These are phyloP conservation scores for Wickerhamiella slavikovae DNA, from an alignment of 805 yeast genomes.

Conservation along the genomic window DNA sequence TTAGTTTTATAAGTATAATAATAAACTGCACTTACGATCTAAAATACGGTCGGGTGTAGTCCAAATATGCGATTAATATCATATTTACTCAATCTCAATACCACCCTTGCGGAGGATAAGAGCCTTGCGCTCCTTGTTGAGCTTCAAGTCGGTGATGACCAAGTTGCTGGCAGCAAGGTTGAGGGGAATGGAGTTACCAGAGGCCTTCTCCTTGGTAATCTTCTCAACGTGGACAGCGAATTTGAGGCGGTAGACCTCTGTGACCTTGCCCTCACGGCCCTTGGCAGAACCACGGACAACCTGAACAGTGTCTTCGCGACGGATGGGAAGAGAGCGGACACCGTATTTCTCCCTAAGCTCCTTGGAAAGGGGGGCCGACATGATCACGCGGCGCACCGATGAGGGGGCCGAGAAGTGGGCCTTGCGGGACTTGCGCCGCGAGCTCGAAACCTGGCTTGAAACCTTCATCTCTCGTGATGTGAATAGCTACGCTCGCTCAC, in stretches of 20 bases:
- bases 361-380: conserved; percentile 98
- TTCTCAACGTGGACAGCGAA: conserved; percentile 92
- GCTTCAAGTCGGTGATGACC: conserved; percentile 93
- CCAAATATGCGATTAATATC: conserved; percentile 1
- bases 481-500: too few relatives aligned
- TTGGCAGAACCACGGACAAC: conserved; percentile 98
- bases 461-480: conserved; percentile 10
- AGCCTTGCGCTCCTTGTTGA: conserved; percentile 98
- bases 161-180: conserved; percentile 98
- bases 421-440: conserved; percentile 99
- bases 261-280: conserved; percentile 97
- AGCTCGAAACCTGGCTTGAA: conserved; percentile 68
- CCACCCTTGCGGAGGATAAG: conserved; percentile 97
- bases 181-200: conserved; percentile 93
- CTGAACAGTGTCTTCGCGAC: conserved; percentile 89
- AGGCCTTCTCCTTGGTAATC: conserved; percentile 91
- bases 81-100: conserved; percentile 57
- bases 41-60: too few relatives aligned
- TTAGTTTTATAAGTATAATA: too few relatives aligned
- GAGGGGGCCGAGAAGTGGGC: conserved; percentile 98
- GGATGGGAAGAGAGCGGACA: conserved; percentile 87
- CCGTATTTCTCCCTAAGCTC: conserved; percentile 96
- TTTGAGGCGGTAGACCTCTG: conserved; percentile 97
- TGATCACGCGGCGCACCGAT: conserved; percentile 75
- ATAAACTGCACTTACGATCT: too few relatives aligned